These are phyloP conservation scores for Sugiyamaella qingdaonensis DNA, from an alignment of 805 yeast species.

Conservation along the genomic window DNA sequence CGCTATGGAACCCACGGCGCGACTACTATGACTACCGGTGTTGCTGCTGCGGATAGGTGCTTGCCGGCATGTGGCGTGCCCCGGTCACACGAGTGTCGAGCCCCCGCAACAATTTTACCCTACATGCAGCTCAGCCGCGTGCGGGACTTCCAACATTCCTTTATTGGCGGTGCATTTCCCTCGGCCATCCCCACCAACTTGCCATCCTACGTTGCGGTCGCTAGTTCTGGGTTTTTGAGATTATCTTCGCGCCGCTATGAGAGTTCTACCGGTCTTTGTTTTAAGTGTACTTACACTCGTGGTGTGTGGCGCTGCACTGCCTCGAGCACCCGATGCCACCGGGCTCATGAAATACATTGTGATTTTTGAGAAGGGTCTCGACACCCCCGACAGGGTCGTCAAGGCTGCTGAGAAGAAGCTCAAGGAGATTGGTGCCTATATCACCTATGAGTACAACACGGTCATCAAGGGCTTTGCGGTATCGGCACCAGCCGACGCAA, in stretches of 20 bases:
- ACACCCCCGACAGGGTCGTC: slow-evolving; percentile 32
- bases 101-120: neutral
- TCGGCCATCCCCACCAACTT: neutral
- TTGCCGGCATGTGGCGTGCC: neutral
- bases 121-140: neutral
- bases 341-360: slow-evolving; percentile 25
- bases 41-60: neutral
- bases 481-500: slow-evolving; percentile 33
- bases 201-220: neutral
- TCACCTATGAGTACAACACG: slow-evolving; percentile 45
- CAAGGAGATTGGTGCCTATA: slow-evolving; percentile 39
- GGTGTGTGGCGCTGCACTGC: neutral
- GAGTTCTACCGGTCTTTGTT: neutral
- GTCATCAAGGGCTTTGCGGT: slow-evolving; percentile 48
- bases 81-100: neutral
- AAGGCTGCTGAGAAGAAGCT: slow-evolving; percentile 35
- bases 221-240: neutral
- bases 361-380: slow-evolving; percentile 29
- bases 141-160: neutral
- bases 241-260: neutral
- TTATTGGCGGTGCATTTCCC: neutral
- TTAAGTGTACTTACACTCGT: neutral
- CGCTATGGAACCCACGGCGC: too few species aligned
- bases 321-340: neutral
- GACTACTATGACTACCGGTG: neutral